Evolutionary conservation across 106 monocot genomes (phyloP), one percentile per base, ranked within the genome.

Genomic region (Phalaenopsis aphrodite): DNA sequence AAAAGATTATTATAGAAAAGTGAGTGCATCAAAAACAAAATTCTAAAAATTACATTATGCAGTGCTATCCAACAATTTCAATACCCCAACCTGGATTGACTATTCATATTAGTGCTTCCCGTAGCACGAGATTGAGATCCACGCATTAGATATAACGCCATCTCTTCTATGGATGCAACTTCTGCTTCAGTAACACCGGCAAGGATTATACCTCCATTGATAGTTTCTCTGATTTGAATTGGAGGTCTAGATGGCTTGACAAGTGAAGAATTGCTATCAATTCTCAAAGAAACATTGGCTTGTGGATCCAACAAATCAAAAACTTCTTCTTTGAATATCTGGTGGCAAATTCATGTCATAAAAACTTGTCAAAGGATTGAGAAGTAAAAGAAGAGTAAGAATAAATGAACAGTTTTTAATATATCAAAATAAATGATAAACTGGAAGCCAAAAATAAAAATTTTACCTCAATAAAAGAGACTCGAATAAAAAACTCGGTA

Each of bases 321-420:
- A 23, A 99, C 99, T 81, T 99, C 99, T 86, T 99, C 99, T 79
- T 99, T 99, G 58, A 99, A 99, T 82, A 99, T 99, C 99, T 99
- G 86, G 6, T 9, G 67, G 5, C 77, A 75, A 38, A 66, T 41
- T 21, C 43, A 49, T 42, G n/a, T 74, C 15, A 73, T 2, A n/a
- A 19, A 52, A 47, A 77, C 66, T 43, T 61, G 38, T 36, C 5
- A 4, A 55, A 66, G 21, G 55, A 18, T 42, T 42, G 69, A 21
- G 49, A 55, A 49, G 58, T 14, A 30, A 77, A 52, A 79, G 16
- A 52, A 41, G 21, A 46, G 48, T 23, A 48, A 77, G 45, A 11
- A 43, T 39, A 43, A 71, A 16, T 4, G 30, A 30, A 30, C 30
- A 30, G 30, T 30, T 30, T 30, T 30, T 30, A 30, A 30, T 30